A percentile compares a stretch with the other conserved stretches of the same genome.
phyloP scores from a whole-genome alignment of 192 early-diverging fungal genomes.

The Podila horticola region DNA sequence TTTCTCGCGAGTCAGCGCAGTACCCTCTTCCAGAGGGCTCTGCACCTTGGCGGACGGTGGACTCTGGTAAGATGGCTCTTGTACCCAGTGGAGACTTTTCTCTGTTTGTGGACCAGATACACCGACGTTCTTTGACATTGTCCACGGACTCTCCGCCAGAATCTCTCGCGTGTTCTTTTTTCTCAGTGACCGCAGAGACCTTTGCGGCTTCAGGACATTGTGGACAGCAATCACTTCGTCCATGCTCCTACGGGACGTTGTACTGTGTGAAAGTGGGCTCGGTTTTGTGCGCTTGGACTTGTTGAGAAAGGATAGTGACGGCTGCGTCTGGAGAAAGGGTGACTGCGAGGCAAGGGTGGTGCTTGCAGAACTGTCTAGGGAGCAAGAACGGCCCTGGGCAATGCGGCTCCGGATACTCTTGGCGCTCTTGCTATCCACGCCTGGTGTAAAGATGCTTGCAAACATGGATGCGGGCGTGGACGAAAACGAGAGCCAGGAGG shows the following conservation, averaged over 20 bases:
- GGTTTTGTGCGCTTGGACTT: neutral
- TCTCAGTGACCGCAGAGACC: neutral
- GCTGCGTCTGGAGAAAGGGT: neutral
- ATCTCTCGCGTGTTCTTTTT: neutral
- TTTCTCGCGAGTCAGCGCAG: no score
- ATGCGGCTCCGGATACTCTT: neutral
- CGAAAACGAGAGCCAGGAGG: slow-evolving; percentile 40
- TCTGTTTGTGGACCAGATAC: no score
- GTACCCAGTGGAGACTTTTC: no score
- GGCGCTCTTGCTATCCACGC: neutral
- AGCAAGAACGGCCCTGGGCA: neutral
- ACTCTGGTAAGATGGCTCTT: no score
- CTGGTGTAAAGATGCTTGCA: slow-evolving; percentile 16
- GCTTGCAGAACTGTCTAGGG: neutral
- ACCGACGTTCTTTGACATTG: neutral
- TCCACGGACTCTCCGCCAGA: neutral
- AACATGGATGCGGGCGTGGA: slow-evolving; percentile 27
- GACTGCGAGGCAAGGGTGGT: neutral
- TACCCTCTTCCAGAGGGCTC: no score
- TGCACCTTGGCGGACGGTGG: no score
- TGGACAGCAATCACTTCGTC: neutral
- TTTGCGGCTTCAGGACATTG: neutral
- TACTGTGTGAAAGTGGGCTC: neutral
- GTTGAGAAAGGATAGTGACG: neutral
- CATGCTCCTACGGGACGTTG: neutral